phyloP scores from a whole-genome alignment of 768 basidiomycete species.

The Tephrocybe sp. region DNA sequence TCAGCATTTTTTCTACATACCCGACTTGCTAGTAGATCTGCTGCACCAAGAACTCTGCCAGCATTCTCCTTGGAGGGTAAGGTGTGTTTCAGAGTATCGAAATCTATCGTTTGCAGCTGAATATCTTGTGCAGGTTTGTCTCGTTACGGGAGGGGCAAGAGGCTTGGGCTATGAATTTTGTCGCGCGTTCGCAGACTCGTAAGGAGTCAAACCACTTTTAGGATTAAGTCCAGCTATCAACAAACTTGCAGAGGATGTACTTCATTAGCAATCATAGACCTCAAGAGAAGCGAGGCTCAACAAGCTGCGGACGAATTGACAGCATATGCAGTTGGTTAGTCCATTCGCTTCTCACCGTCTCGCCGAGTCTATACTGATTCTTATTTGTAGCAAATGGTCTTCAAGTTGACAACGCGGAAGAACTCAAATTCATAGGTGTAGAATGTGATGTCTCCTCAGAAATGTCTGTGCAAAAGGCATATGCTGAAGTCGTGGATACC shows the following conservation, averaged over 20 bases:
- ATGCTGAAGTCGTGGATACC: slow-evolving; percentile 58
- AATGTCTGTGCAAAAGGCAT: slow-evolving; percentile 72
- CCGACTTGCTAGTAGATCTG: slow-evolving; percentile 5
- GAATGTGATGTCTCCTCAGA: slow-evolving; percentile 91
- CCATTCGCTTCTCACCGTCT: background rate
- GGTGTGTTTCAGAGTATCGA: slow-evolving; percentile 34
- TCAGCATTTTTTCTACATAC: background rate
- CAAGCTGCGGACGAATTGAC: slow-evolving; percentile 68
- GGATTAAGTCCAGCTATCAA: background rate
- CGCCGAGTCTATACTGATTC: background rate
- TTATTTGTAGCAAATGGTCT: slow-evolving; percentile 50
- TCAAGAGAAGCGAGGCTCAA: slow-evolving; percentile 69
- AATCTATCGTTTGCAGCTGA: background rate
- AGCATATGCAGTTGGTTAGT: slow-evolving; percentile 28
- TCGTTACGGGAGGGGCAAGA: slow-evolving; percentile 91
- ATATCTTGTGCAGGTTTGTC: slow-evolving; percentile 61
- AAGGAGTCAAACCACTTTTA: slow-evolving; percentile 24
- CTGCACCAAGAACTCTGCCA: slow-evolving; percentile 54
- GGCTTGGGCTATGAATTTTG: slow-evolving; percentile 92
- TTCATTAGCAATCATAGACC: slow-evolving; percentile 77
- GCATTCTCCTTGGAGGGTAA: slow-evolving; percentile 80
- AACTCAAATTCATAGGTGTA: slow-evolving; percentile 70
- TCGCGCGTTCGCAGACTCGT: slow-evolving; percentile 87
- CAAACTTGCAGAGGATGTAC: slow-evolving; percentile 68
- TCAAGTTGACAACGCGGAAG: slow-evolving; percentile 48